phyloP scores from a whole-genome alignment of 2,329 filamentous ascomycete genomes.

The Coniochaeta hoffmannii region DNA sequence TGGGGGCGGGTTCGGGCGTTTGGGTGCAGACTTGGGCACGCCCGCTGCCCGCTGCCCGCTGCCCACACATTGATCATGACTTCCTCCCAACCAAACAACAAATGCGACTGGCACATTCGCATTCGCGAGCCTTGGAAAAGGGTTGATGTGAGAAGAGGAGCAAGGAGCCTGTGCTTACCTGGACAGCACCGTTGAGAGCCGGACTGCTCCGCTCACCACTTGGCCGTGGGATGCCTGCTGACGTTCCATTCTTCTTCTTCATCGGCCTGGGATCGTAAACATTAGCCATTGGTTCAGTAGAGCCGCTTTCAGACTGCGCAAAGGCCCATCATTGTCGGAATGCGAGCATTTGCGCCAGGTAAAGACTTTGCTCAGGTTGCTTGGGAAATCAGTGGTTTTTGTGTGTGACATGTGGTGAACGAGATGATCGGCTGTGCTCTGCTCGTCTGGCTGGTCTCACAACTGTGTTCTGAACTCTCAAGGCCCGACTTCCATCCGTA shows the following conservation, averaged over 20 bases:
- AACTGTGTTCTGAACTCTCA: not conserved
- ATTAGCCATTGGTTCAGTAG: not conserved
- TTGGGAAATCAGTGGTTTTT: not conserved
- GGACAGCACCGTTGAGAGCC: slow-evolving; percentile 40
- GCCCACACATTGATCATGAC: not conserved
- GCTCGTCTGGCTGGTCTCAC: not conserved
- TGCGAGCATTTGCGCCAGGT: not conserved
- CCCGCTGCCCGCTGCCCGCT: not conserved
- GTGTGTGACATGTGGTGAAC: not conserved
- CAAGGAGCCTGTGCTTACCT: not conserved
- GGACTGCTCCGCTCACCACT: slow-evolving; percentile 59
- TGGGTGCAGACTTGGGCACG: not conserved
- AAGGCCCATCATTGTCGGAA: not conserved
- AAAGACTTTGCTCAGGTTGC: not conserved
- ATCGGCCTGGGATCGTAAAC: slow-evolving; percentile 48
- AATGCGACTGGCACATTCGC: not conserved
- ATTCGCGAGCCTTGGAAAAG: not conserved
- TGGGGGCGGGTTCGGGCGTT: not conserved
- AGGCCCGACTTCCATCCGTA: not conserved
- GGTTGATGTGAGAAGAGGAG: not conserved
- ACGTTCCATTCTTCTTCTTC: slow-evolving; percentile 65
- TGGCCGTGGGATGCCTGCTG: slow-evolving; percentile 59
- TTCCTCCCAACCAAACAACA: not conserved
- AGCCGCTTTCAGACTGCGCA: not conserved
- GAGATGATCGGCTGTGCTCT: not conserved